Conservation (phyloP, 2,329 filamentous ascomycete genomes). For the Aspergillus tanneri region DNA sequence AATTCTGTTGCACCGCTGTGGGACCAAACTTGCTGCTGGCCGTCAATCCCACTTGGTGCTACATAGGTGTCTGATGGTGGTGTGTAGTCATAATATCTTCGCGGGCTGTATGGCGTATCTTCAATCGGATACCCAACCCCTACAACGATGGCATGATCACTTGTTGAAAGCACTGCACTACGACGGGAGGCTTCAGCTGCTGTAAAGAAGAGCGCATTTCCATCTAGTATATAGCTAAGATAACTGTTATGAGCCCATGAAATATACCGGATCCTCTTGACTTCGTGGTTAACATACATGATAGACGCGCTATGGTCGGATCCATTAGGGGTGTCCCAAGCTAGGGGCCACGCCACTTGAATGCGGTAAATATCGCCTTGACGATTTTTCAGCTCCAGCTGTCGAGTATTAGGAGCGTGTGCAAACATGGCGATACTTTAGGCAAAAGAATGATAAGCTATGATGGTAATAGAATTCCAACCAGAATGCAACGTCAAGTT, state of each 20-base stretch:
- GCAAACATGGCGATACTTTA: too few species aligned
- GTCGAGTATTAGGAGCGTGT: constrained; percentile 8
- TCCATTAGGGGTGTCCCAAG: constrained; percentile 18
- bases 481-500: too few species aligned
- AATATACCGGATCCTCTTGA: too few species aligned
- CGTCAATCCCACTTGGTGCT: constrained; percentile 28
- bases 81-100: constrained; percentile 22
- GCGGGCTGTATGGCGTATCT: constrained; percentile 22
- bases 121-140: constrained; percentile 27
- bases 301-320: constrained; percentile 11
- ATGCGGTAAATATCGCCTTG: constrained; percentile 19
- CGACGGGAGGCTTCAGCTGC: constrained; percentile 27
- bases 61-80: constrained; percentile 22
- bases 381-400: constrained; percentile 16
- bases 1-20: too few species aligned
- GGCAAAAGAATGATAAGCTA: too few species aligned
- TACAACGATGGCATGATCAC: constrained; percentile 24
- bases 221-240: constrained; percentile 29
- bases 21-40: too few species aligned
- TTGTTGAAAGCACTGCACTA: constrained; percentile 10
- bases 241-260: background rate
- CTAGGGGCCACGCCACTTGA: constrained; percentile 28
- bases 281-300: constrained; percentile 26
- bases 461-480: too few species aligned
- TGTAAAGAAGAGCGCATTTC: constrained; percentile 30